Evolutionary conservation across 208 protist genomes (phyloP), one percentile per base, ranked within the genome.

Genomic region (Giardia muris): DNA sequence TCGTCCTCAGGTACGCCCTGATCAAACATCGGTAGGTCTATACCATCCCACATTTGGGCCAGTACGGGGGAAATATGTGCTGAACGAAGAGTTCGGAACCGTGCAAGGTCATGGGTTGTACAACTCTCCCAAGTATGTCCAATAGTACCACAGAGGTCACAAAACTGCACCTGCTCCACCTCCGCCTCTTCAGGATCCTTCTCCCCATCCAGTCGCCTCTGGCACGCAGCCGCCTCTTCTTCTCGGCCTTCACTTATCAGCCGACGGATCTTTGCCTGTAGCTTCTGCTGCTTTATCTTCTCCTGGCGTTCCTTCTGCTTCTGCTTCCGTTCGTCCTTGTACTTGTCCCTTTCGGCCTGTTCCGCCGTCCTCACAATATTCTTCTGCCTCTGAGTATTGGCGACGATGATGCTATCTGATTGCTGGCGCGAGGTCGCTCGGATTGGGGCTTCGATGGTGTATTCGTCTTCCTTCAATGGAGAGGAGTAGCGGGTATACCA

Each of bases 211-310:
- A 39, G 19, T 39, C 57, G 19, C 30, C 57, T 10, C 57, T 76
- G 57, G 45, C 39, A 22, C 86, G 4, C 19, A 46, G n/a, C 86
- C n/a, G 42, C 42, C 4, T 89, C 86, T 89, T 90, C 87, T 1
- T n/a, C 43, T 22, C 87, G 87, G 30, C 87, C 87, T 90, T 90
- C 87, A 67, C n/a, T 43, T 2, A 2, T 47, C 1, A 90, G 87
- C 2, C 87, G 1, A 43, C 48, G 46, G 0, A 90, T 3, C 43
- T 90, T 90, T n/a, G 87, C 87, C 1, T 90, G n/a, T 19, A 43
- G 1, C 45, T 90, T 90, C 43, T 47, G 10, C 1, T 48, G 2
- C 44, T 1, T 47, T 4, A 90, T 90, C 2, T 47, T 90, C n/a
- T 0, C 4, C 1, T 90, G 44, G 46, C 87, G n/a, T n/a, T 47